Percentiles rank a stretch among this genome's conserved stretches.
Conservation (phyloP, 805 yeast species). For the Pichia deserticola region DNA sequence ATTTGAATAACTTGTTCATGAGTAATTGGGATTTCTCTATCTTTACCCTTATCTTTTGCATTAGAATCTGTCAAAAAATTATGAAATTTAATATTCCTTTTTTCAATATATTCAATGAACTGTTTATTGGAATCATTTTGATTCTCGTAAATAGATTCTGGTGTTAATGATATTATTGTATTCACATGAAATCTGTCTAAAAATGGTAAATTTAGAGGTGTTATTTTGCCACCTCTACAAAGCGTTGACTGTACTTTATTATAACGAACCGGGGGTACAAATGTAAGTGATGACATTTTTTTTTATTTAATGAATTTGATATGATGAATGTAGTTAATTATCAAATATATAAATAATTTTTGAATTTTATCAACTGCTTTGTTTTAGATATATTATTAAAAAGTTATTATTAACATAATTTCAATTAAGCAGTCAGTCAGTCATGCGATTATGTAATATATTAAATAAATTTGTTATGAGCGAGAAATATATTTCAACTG, state of each 20-base stretch:
- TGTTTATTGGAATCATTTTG: conserved; percentile 31
- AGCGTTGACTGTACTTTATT: conserved; percentile 61
- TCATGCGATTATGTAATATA: no score
- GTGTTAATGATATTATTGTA: conserved; percentile 73
- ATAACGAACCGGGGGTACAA: conserved; percentile 75
- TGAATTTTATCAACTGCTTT: no score
- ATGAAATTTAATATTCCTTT: conserved; percentile 49
- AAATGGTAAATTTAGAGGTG: conserved; percentile 64
- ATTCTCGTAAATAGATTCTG: conserved; percentile 54
- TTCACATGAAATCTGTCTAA: conserved; percentile 56
- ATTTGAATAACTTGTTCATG: conserved; percentile 53
- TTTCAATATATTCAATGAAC: conserved; percentile 44
- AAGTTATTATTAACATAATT: no score
- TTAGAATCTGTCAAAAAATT: conserved; percentile 58
- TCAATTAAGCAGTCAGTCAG: no score
- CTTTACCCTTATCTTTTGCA: conserved; percentile 70
- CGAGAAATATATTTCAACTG: no score
- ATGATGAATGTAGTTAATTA: no score
- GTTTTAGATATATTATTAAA: no score
- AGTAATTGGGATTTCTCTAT: conserved; percentile 76
- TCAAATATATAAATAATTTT: no score
- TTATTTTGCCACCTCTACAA: conserved; percentile 83
- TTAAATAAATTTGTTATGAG: no score
- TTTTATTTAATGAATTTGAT: neutral
- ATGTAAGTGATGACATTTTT: conserved; percentile 9